These are phyloP conservation scores for Bryoerythrophyllum caledonicum DNA, from an alignment of 225 moss, liverwort and hornwort genomes.

Conservation along the genomic window DNA sequence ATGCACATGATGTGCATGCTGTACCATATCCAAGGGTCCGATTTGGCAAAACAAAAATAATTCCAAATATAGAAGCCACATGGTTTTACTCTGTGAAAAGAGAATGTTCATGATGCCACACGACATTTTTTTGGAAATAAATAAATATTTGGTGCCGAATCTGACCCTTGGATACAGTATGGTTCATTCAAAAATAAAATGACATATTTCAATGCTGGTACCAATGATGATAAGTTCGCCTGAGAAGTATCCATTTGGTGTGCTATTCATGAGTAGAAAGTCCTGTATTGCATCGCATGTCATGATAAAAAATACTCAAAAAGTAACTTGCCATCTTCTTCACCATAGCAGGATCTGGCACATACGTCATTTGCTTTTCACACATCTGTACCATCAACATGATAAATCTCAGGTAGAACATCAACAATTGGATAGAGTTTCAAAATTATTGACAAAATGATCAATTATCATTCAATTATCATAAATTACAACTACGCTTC, in stretches of 20 bases:
- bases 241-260: not conserved
- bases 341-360: not conserved
- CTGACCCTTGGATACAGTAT: too few relatives aligned
- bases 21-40: too few relatives aligned
- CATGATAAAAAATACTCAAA: not conserved
- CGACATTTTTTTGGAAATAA: too few relatives aligned
- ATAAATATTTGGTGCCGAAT: too few relatives aligned
- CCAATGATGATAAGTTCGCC: not conserved
- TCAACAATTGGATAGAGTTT: not conserved
- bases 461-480: too few relatives aligned
- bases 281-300: not conserved
- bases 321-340: not conserved
- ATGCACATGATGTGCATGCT: too few relatives aligned
- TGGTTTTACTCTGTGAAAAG: too few relatives aligned
- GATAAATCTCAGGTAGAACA: not conserved
- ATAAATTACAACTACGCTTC: too few relatives aligned
- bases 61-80: too few relatives aligned
- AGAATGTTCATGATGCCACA: too few relatives aligned
- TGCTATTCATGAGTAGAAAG: not conserved
- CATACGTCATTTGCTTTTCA: not conserved
- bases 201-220: not conserved
- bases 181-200: not conserved
- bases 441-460: too few relatives aligned
- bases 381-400: not conserved
- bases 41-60: too few relatives aligned